These are phyloP conservation scores for Hibiscus tridactylites DNA, from an alignment of 345 rosid genomes.

Conservation along the genomic window DNA sequence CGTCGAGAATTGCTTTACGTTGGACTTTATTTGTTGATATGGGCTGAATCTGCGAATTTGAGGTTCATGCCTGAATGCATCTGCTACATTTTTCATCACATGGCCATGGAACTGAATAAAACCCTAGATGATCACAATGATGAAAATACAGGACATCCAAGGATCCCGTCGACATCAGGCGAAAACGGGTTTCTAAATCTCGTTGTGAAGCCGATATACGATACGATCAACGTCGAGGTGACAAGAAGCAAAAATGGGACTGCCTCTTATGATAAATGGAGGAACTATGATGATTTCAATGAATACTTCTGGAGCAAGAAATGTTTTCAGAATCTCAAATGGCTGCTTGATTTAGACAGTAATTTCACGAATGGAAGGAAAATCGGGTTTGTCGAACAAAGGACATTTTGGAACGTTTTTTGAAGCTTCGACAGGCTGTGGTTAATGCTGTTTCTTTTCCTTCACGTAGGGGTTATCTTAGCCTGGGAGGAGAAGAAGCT, in stretches of 20 bases:
- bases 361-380: conserved; percentile 63
- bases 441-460: conserved; percentile 63
- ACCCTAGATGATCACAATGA: too few relatives aligned
- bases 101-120: too few relatives aligned
- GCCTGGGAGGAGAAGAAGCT: conserved; percentile 48
- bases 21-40: too few relatives aligned
- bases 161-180: too few relatives aligned
- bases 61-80: too few relatives aligned
- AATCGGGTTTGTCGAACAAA: conserved; percentile 91
- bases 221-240: background rate
- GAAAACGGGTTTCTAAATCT: too few relatives aligned
- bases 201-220: too few relatives aligned
- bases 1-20: too few relatives aligned
- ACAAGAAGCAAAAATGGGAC: background rate
- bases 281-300: conserved; percentile 77
- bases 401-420: conserved; percentile 71
- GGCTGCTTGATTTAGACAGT: conserved; percentile 71
- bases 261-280: background rate
- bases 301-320: conserved; percentile 95
- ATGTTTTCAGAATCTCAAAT: conserved; percentile 69
- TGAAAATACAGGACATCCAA: too few relatives aligned
- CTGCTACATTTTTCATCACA: too few relatives aligned
- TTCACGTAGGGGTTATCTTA: conserved; percentile 68
- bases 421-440: conserved; percentile 87
- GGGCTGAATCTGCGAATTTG: too few relatives aligned